Base-by-base conservation (phyloP, 129 eudicot genomes). In the Centrapalus pauciflorus region DNA sequence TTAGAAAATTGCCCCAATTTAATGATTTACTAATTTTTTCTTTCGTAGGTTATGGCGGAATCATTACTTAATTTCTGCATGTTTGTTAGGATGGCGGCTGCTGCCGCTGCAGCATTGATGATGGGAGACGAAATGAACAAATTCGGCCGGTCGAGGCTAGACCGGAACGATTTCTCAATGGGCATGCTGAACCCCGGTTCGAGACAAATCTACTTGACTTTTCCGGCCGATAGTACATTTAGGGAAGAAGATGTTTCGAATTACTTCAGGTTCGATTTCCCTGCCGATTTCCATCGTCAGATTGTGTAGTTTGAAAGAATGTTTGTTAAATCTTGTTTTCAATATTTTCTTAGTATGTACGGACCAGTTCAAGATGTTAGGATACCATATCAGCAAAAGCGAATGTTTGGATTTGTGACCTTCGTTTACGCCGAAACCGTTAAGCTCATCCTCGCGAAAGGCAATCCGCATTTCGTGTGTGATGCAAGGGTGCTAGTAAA, bases 341-440 rank as follows among this genome's bases (percentile, higher is more conserved):
- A n/a, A 4, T 34, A 9, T 64, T 72, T 52, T 61, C 65, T 57
- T 6, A 85, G 96, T 54, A 88, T 77, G 49, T 88, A 61, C 24
- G 96, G 96, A 56, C 91, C 96, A 2, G 96, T 88, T 57, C 92
- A 84, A 85, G 96, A 88, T 76, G 96, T 88, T 77, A 79, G 96
- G 80, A 88, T 88, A 11, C 96, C 96, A 12, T 88, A 88, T 75
- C 96, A 88, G 82, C 95, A 87, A 58, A 87, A 87, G 49, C 59
- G 95, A 13, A 87, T 87, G 95, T 87, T 87, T 9, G 95, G 96
- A 2, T 88, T 88, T 46, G 96, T 88, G 3, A 88, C 91, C 10
- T 88, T 88, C 24, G 86, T 82, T 41, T 88, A 79, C 26, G 79
- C 96, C 2, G 96, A 88, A 23, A 88, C 96, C 10, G 96, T 88